These are phyloP conservation scores for Albifimbria verrucaria DNA, from an alignment of 2,329 filamentous ascomycete species.

Conservation along the genomic window DNA sequence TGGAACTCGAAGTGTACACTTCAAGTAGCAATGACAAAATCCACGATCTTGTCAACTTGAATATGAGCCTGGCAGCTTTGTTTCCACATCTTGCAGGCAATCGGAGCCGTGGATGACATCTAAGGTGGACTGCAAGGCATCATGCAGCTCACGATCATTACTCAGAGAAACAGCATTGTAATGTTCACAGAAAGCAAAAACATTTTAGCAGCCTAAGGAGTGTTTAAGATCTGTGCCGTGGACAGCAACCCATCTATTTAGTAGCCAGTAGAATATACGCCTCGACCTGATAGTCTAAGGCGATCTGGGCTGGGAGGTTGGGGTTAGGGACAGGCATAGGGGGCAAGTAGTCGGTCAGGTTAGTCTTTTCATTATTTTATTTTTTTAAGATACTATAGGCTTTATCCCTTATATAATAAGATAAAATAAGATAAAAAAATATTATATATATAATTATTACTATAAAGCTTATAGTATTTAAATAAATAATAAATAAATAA, in stretches of 20 bases:
- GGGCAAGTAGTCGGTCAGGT: no score
- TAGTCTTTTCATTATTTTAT: no score
- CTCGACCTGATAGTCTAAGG: no score
- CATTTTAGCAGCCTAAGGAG: not conserved
- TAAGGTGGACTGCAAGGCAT: not conserved
- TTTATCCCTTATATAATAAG: not conserved
- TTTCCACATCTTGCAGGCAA: not conserved
- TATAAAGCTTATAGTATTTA: no score
- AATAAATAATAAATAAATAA: no score
- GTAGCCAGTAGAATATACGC: not conserved
- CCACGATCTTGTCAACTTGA: not conserved
- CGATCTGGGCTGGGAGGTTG: no score
- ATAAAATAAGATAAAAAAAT: not conserved
- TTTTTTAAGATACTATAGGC: not conserved
- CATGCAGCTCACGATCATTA: not conserved
- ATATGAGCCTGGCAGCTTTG: not conserved
- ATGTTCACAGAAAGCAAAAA: not conserved
- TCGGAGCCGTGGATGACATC: not conserved
- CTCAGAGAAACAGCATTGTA: not conserved
- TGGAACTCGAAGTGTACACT: not conserved
- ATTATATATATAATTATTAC: not conserved
- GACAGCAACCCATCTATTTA: not conserved
- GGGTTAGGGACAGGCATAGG: no score
- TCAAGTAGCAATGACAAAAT: not conserved
- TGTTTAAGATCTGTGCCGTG: not conserved